Percentiles rank a stretch among this genome's conserved stretches.
These are phyloP conservation scores for Xylaria sp. DNA, from an alignment of 2,329 filamentous ascomycete genomes.

Conservation along the genomic window DNA sequence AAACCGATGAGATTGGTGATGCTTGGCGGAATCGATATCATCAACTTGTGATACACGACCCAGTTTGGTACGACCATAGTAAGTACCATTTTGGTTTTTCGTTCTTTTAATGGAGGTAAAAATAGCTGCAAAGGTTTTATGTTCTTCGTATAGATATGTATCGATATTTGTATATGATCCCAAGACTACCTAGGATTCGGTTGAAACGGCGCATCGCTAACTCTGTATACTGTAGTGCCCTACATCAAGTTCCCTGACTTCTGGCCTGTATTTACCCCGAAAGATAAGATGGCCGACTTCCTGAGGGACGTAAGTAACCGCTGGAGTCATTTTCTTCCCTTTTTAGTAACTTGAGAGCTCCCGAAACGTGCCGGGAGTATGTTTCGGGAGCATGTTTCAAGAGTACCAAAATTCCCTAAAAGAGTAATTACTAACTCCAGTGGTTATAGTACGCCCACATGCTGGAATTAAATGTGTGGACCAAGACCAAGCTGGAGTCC, in stretches of 20 bases:
- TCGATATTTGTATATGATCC: background rate
- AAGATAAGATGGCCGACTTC: conserved; percentile 74
- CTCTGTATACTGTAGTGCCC: conserved; percentile 54
- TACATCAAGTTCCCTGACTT: conserved; percentile 70
- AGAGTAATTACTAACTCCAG: too few species aligned
- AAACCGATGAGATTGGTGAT: conserved; percentile 64
- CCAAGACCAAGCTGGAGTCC: conserved; percentile 57
- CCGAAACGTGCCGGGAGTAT: too few species aligned
- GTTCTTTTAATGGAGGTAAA: background rate
- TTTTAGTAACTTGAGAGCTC: too few species aligned
- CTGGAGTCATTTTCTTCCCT: too few species aligned
- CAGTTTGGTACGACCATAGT: conserved; percentile 65
- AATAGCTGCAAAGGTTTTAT: background rate
- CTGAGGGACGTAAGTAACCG: too few species aligned
- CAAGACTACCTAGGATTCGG: background rate
- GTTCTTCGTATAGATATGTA: background rate
- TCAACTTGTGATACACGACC: conserved; percentile 70
- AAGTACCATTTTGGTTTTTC: conserved; percentile 13
- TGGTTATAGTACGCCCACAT: conserved; percentile 71
- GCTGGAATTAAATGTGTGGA: conserved; percentile 74
- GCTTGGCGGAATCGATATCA: conserved; percentile 70
- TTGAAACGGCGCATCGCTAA: conserved; percentile 9
- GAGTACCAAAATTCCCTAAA: too few species aligned
- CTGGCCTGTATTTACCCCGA: conserved; percentile 75
- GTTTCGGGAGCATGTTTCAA: too few species aligned